These are phyloP conservation scores for Metschnikowia kunwiensis DNA, from an alignment of 805 yeast species.

Conservation along the genomic window DNA sequence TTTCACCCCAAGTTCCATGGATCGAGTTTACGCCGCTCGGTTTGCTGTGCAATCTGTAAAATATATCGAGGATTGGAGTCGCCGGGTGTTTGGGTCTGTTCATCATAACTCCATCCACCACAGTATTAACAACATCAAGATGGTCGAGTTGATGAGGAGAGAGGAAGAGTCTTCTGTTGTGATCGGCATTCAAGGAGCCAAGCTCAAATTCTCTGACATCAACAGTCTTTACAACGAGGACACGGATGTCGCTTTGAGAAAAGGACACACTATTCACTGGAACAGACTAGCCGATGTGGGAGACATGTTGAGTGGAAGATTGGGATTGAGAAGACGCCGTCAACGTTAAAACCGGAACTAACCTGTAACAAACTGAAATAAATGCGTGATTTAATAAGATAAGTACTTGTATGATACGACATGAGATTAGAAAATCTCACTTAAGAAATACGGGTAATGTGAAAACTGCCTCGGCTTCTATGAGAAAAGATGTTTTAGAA, in stretches of 20 bases:
- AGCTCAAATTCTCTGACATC: slow-evolving; percentile 55
- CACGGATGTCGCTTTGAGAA: slow-evolving; percentile 60
- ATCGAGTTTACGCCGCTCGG: slow-evolving; percentile 84
- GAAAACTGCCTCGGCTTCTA: no score
- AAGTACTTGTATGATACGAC: no score
- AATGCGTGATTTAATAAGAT: no score
- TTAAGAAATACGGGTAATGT: no score
- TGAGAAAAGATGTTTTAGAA: no score
- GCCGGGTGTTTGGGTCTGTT: slow-evolving; percentile 18
- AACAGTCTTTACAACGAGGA: slow-evolving; percentile 55
- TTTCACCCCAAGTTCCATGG: slow-evolving; percentile 91
- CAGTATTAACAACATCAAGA: slow-evolving; percentile 20
- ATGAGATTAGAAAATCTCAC: no score
- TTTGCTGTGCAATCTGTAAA: slow-evolving; percentile 87
- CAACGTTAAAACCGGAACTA: no score
- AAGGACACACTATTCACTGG: slow-evolving; percentile 73
- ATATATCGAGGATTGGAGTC: slow-evolving; percentile 59
- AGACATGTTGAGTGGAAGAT: slow-evolving; percentile 72
- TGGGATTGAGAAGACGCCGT: slow-evolving; percentile 35
- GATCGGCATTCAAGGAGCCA: slow-evolving; percentile 68
- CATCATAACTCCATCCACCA: slow-evolving; percentile 20
- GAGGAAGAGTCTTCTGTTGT: slow-evolving; percentile 47
- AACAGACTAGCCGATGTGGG: slow-evolving; percentile 52
- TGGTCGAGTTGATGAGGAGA: slow-evolving; percentile 19
- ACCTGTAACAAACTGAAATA: no score